Conservation (phyloP, 2,329 filamentous ascomycete species). For the Polytolypa hystricis region DNA sequence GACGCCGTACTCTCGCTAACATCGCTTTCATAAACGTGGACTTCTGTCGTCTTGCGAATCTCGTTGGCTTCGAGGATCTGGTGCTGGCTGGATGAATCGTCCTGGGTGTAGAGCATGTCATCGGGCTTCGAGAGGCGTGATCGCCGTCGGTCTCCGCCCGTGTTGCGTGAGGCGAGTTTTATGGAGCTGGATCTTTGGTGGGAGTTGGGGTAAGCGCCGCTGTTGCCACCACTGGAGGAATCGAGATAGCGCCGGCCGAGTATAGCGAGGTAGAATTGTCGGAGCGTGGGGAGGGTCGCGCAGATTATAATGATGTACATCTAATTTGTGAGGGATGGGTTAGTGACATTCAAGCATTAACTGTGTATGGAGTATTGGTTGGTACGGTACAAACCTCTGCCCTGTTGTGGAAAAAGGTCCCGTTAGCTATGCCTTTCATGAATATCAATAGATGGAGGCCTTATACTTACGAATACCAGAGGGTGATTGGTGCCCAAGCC, state of each 20-base stretch:
- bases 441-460: not conserved
- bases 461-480: not conserved
- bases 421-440: not conserved
- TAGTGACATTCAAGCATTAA: not conserved
- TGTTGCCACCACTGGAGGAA: too few species aligned
- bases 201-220: too few species aligned
- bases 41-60: too few species aligned
- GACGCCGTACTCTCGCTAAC: too few species aligned
- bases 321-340: not conserved
- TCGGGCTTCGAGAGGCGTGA: too few species aligned
- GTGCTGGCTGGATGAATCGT: too few species aligned
- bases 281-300: constrained; percentile 3
- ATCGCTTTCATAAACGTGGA: too few species aligned
- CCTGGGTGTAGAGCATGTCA: too few species aligned
- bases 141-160: too few species aligned
- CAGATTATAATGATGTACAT: constrained; percentile 1
- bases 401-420: not conserved
- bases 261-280: constrained; percentile 12
- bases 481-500: not conserved
- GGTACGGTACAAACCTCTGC: not conserved
- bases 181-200: too few species aligned
- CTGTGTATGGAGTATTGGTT: not conserved
- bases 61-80: too few species aligned
- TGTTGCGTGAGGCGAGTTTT: too few species aligned
- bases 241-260: not conserved